A percentile compares a stretch with the other conserved stretches of the same genome.
These are phyloP conservation scores for Rosa multiflora DNA, from an alignment of 306 rosid genomes.

Conservation along the genomic window DNA sequence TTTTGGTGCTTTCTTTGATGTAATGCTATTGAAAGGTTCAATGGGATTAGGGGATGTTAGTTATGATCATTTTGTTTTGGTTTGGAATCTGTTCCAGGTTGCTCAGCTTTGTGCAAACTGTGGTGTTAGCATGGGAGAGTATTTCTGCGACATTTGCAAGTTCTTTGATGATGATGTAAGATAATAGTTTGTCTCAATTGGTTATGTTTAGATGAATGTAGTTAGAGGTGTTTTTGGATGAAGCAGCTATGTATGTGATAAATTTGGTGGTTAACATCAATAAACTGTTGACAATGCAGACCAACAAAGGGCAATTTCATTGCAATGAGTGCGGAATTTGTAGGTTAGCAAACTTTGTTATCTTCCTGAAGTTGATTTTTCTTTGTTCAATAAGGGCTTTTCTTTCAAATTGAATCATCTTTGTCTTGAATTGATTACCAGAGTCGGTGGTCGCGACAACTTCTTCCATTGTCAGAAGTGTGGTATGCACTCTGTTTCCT, in stretches of 20 bases:
- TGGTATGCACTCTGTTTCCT: slow-evolving; percentile 36
- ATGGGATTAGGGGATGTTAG: background rate
- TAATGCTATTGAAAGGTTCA: background rate
- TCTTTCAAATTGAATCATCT: slow-evolving; percentile 7
- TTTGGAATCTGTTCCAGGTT: slow-evolving; percentile 35
- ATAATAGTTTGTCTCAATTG: background rate
- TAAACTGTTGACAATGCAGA: slow-evolving; percentile 40
- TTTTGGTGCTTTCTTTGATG: background rate
- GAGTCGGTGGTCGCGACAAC: slow-evolving; percentile 60
- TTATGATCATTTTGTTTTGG: background rate
- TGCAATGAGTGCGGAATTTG: slow-evolving; percentile 68
- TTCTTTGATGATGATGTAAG: slow-evolving; percentile 64
- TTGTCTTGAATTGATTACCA: slow-evolving; percentile 26
- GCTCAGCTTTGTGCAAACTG: slow-evolving; percentile 59
- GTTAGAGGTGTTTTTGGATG: slow-evolving; percentile 6
- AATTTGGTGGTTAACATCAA: background rate
- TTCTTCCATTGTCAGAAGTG: slow-evolving; percentile 70
- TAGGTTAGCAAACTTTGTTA: slow-evolving; percentile 42
- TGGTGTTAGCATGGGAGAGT: slow-evolving; percentile 70
- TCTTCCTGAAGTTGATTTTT: slow-evolving; percentile 7
- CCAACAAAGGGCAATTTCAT: slow-evolving; percentile 57
- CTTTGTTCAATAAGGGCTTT: slow-evolving; percentile 7
- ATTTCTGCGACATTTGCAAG: slow-evolving; percentile 65
- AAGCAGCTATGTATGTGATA: background rate
- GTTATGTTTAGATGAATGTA: background rate